These are phyloP conservation scores for Suillus clintonianus DNA, from an alignment of 768 basidiomycete species.

Conservation along the genomic window DNA sequence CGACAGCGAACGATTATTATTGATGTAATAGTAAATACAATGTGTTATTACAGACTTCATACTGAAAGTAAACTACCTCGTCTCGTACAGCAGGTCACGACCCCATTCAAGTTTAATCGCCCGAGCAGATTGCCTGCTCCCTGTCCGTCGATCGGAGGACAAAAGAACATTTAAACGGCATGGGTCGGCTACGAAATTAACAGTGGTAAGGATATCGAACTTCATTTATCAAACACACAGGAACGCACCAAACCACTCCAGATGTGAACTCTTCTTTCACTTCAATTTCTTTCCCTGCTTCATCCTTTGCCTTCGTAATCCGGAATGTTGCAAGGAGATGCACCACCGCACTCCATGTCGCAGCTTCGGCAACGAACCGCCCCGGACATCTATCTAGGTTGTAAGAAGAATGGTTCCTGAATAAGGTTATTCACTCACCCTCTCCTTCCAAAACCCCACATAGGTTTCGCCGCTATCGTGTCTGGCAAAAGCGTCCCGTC, in stretches of 20 bases:
- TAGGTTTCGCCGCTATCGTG: conserved; percentile 26
- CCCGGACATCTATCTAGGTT: conserved; percentile 21
- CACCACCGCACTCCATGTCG: conserved; percentile 33
- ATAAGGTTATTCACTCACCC: conserved; percentile 6
- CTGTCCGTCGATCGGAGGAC: conserved; percentile 26
- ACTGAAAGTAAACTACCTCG: too few relatives aligned
- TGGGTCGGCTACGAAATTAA: conserved; percentile 25
- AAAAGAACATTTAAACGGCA: conserved; percentile 33
- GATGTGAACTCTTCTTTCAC: conserved; percentile 30
- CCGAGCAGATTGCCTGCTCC: conserved; percentile 18
- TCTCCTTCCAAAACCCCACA: conserved; percentile 32
- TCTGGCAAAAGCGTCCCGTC: conserved; percentile 29
- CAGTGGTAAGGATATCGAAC: not conserved
- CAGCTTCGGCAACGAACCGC: conserved; percentile 32
- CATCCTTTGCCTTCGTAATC: conserved; percentile 15
- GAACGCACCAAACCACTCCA: conserved; percentile 34
- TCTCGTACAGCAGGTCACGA: too few relatives aligned
- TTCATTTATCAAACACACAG: conserved; percentile 1
- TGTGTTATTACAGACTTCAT: too few relatives aligned
- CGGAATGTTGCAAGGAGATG: conserved; percentile 26
- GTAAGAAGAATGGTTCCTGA: not conserved
- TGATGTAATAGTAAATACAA: too few relatives aligned
- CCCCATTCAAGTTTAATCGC: not conserved
- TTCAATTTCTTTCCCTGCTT: conserved; percentile 22
- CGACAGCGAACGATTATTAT: too few relatives aligned